Conservation (phyloP, 768 basidiomycete species). For the Heimioporus sp. region DNA sequence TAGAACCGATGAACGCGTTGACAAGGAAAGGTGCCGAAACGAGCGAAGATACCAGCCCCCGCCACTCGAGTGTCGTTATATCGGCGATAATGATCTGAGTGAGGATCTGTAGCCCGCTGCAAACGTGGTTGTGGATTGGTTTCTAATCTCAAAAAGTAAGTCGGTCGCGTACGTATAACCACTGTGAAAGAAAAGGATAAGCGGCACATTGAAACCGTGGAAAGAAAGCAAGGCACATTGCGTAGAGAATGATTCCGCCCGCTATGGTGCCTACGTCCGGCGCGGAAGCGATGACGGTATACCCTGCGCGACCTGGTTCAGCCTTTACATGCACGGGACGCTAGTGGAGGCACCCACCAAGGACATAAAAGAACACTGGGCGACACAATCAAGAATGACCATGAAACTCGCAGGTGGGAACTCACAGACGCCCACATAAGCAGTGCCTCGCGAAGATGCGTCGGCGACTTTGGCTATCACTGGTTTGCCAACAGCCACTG, state of each 20-base stretch:
- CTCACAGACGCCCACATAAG: slow-evolving; percentile 57
- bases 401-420: slow-evolving; percentile 7
- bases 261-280: slow-evolving; percentile 44
- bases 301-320: slow-evolving; percentile 30
- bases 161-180: slow-evolving; percentile 52
- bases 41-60: slow-evolving; percentile 48
- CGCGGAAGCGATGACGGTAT: slow-evolving; percentile 53
- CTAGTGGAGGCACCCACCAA: slow-evolving; percentile 41
- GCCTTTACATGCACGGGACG: too few species aligned
- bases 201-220: slow-evolving; percentile 5
- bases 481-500: slow-evolving; percentile 57
- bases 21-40: slow-evolving; percentile 54
- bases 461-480: slow-evolving; percentile 74
- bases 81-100: slow-evolving; percentile 65
- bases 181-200: slow-evolving; percentile 33
- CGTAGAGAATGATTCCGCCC: slow-evolving; percentile 56
- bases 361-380: slow-evolving; percentile 55
- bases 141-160: neutral
- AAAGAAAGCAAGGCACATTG: slow-evolving; percentile 39
- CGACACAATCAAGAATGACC: neutral
- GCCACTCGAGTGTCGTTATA: slow-evolving; percentile 56
- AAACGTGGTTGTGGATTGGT: neutral
- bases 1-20: slow-evolving; percentile 66
- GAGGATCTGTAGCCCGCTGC: slow-evolving; percentile 58
- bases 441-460: slow-evolving; percentile 62